A percentile compares a stretch with the other conserved stretches of the same genome.
Evolutionary conservation across 805 yeast species (phyloP).

Genomic region (Spathaspora passalidarum): DNA sequence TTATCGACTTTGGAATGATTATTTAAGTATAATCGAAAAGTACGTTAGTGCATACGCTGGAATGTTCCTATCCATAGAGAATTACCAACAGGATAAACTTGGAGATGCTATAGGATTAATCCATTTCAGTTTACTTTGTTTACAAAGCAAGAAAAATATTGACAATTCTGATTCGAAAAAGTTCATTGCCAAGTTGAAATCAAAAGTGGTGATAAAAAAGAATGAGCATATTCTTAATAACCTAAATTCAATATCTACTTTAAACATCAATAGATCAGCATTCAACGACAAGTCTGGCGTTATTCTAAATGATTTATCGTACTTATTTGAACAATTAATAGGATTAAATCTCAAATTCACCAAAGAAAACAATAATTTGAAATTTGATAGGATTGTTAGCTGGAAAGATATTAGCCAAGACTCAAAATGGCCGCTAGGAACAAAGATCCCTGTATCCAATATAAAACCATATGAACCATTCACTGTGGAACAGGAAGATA

Average conservation of each 20-base stretch:
- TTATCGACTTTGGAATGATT: conserved; percentile 22
- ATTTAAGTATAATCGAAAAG: conserved; percentile 27
- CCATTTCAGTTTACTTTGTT: conserved; percentile 30
- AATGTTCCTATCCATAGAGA: conserved; percentile 41
- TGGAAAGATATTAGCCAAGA: conserved; percentile 36
- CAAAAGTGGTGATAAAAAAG: conserved; percentile 24
- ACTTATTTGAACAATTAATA: conserved; percentile 40
- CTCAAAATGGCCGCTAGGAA: conserved; percentile 43
- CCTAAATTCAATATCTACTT: conserved; percentile 32
- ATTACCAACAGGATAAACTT: conserved; percentile 41
- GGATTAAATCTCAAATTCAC: conserved; percentile 38
- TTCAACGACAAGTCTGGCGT: conserved; percentile 33
- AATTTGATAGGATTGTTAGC: conserved; percentile 32
- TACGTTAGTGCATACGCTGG: conserved; percentile 44
- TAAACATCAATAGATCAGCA: conserved; percentile 32
- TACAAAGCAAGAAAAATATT: conserved; percentile 31
- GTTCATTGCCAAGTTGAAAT: conserved; percentile 18
- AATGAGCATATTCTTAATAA: conserved; percentile 30
- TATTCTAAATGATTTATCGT: conserved; percentile 32
- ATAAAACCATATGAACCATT: conserved; percentile 24
- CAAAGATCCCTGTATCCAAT: conserved; percentile 30
- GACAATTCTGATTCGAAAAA: conserved; percentile 10
- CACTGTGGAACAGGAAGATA: not conserved
- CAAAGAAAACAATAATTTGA: conserved; percentile 41
- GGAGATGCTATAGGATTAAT: conserved; percentile 48